A percentile compares a stretch with the other conserved stretches of the same genome.
Conservation (phyloP, 345 rosid species). For the Ceriops tagal region DNA sequence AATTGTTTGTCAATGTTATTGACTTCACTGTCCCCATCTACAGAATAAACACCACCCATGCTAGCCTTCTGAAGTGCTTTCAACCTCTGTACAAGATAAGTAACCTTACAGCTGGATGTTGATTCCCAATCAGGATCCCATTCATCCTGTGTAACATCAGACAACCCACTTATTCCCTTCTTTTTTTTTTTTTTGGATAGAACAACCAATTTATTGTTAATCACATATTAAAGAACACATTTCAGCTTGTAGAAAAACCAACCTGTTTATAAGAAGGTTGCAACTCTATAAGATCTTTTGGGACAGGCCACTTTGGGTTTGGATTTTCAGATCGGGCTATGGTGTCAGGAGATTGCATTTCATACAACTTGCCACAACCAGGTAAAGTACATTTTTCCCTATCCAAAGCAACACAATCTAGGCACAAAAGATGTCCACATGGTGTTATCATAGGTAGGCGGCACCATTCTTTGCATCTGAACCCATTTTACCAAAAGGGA, state of each 20-base stretch:
- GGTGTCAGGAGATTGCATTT: slow-evolving; percentile 83
- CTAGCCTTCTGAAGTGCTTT: slow-evolving; percentile 57
- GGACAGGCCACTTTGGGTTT: slow-evolving; percentile 94
- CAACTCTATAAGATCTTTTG: slow-evolving; percentile 92
- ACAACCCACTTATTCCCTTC: neutral
- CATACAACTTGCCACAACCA: slow-evolving; percentile 72
- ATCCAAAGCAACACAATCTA: slow-evolving; percentile 75
- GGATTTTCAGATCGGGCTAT: slow-evolving; percentile 90
- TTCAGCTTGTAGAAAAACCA: slow-evolving; percentile 15
- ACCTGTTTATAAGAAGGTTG: slow-evolving; percentile 97
- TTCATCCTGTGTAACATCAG: slow-evolving; percentile 59
- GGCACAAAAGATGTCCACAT: slow-evolving; percentile 89
- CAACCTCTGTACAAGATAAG: slow-evolving; percentile 72
- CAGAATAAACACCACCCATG: slow-evolving; percentile 19
- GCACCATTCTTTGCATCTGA: slow-evolving; percentile 95
- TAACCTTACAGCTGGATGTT: slow-evolving; percentile 89
- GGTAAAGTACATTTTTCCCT: slow-evolving; percentile 64
- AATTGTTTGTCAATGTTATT: slow-evolving; percentile 26
- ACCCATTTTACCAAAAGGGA: slow-evolving; percentile 1
- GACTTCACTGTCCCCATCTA: slow-evolving; percentile 21
- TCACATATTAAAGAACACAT: neutral
- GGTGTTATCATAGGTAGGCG: slow-evolving; percentile 92
- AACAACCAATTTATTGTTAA: slow-evolving; percentile 2
- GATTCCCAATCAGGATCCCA: slow-evolving; percentile 99
- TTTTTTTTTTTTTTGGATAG: too few species aligned